Percentiles rank a stretch among this genome's conserved stretches.
These are phyloP conservation scores for Thermothielavioides terrestris DNA, from an alignment of 495 filamentous ascomycete species.

Conservation along the genomic window DNA sequence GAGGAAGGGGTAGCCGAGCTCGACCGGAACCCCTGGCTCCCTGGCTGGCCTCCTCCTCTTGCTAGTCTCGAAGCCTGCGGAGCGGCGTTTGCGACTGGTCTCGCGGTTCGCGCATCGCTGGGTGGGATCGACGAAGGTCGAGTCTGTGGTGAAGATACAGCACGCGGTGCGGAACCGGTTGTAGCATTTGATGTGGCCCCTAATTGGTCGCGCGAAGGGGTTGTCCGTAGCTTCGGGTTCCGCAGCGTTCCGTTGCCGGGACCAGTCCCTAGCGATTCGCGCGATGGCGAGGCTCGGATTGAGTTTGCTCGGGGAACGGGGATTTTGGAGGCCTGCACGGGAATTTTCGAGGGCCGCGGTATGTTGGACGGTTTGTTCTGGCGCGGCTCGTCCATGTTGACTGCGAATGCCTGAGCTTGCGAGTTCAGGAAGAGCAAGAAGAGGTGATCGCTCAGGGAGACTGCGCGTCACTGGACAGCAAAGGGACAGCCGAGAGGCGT, in stretches of 20 bases:
- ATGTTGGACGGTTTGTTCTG: constrained; percentile 19
- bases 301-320: constrained; percentile 23
- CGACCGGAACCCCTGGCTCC: constrained; percentile 1
- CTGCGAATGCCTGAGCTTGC: background rate
- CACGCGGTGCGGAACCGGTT: constrained; percentile 10
- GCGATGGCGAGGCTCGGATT: constrained; percentile 22
- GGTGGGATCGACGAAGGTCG: background rate
- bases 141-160: constrained; percentile 20
- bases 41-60: constrained; percentile 1
- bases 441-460: no score
- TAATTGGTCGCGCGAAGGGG: constrained; percentile 37
- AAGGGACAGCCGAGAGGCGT: no score
- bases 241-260: constrained; percentile 15
- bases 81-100: background rate
- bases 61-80: background rate
- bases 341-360: constrained; percentile 24
- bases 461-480: no score
- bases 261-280: constrained; percentile 17
- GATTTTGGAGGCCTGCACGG: constrained; percentile 23
- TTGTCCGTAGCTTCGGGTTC: constrained; percentile 34
- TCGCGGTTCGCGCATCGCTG: constrained; percentile 5
- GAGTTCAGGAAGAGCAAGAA: no score
- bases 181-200: constrained; percentile 8
- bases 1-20: constrained; percentile 10
- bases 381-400: constrained; percentile 29